Conservation (phyloP, 306 rosid species). For the Prunus mume region DNA sequence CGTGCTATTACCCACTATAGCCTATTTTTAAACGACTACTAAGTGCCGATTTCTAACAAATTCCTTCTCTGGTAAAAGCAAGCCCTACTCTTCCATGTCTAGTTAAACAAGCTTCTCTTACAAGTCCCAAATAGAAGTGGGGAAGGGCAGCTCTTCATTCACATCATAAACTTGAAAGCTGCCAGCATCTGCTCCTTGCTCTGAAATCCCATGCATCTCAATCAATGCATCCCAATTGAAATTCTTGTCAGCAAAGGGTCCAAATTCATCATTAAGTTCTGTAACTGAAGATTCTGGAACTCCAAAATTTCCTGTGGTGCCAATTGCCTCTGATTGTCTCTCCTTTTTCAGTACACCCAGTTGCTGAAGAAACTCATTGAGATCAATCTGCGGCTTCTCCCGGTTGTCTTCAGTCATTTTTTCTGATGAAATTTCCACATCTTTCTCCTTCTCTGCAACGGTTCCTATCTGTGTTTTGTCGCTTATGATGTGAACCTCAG, state of each 20-base stretch:
- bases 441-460: conserved; percentile 26
- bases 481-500: conserved; percentile 20
- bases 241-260: conserved; percentile 49
- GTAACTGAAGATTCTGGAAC: conserved; percentile 41
- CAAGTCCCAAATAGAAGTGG: conserved; percentile 77
- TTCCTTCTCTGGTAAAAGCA: conserved; percentile 10
- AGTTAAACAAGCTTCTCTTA: conserved; percentile 24
- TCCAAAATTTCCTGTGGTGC: conserved; percentile 33
- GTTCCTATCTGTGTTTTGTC: conserved; percentile 25
- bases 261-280: conserved; percentile 42
- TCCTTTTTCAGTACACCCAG: conserved; percentile 70
- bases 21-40: conserved; percentile 16
- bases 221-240: conserved; percentile 76
- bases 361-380: conserved; percentile 95
- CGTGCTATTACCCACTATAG: background rate
- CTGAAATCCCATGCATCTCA: conserved; percentile 60
- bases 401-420: conserved; percentile 32
- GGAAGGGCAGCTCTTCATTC: conserved; percentile 54
- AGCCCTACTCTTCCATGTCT: background rate
- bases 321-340: conserved; percentile 36
- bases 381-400: conserved; percentile 96
- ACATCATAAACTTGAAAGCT: conserved; percentile 49
- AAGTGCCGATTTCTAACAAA: conserved; percentile 1
- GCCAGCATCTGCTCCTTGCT: conserved; percentile 46
- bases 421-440: conserved; percentile 26